These are phyloP conservation scores for Fusarium protoensiforme DNA, from an alignment of 2,329 filamentous ascomycete genomes.

Conservation along the genomic window DNA sequence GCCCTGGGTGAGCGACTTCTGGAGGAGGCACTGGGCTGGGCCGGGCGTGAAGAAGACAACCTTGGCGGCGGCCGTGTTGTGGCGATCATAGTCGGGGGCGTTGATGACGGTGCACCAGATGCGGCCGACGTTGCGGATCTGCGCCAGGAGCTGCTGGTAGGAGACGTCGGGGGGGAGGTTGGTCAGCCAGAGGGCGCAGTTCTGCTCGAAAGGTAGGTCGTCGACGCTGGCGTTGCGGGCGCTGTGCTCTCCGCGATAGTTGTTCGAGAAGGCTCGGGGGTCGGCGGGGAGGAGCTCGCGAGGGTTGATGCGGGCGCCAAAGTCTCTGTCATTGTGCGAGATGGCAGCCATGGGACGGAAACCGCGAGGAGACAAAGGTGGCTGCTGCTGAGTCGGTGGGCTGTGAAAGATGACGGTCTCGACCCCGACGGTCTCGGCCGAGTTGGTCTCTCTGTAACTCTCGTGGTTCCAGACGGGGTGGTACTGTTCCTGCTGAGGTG, in stretches of 20 bases:
- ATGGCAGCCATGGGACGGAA: slow-evolving; percentile 41
- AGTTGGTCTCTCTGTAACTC: background rate
- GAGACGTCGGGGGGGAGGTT: slow-evolving; percentile 59
- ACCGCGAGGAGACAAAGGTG: slow-evolving; percentile 6
- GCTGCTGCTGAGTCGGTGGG: background rate
- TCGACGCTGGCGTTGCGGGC: slow-evolving; percentile 49
- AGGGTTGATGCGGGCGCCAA: background rate
- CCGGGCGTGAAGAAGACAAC: slow-evolving; percentile 59
- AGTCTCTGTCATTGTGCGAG: background rate
- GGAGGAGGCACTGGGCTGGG: slow-evolving; percentile 50
- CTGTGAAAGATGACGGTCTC: background rate
- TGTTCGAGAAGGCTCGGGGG: slow-evolving; percentile 42
- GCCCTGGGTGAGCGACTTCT: slow-evolving; percentile 39
- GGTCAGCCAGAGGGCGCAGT: slow-evolving; percentile 65
- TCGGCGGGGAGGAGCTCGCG: background rate
- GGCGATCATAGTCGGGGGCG: slow-evolving; percentile 51
- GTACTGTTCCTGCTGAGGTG: background rate
- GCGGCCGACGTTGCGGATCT: slow-evolving; percentile 60
- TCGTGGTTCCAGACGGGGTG: slow-evolving; percentile 6
- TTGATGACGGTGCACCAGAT: slow-evolving; percentile 65
- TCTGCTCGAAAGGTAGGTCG: slow-evolving; percentile 48
- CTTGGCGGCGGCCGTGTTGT: slow-evolving; percentile 58
- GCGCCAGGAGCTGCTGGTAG: slow-evolving; percentile 55
- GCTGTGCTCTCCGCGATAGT: slow-evolving; percentile 52
- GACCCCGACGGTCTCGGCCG: background rate